A percentile compares a stretch with the other conserved stretches of the same genome.
Conservation (phyloP, 192 early-diverging fungal genomes). For the Backusella psychrophila region DNA sequence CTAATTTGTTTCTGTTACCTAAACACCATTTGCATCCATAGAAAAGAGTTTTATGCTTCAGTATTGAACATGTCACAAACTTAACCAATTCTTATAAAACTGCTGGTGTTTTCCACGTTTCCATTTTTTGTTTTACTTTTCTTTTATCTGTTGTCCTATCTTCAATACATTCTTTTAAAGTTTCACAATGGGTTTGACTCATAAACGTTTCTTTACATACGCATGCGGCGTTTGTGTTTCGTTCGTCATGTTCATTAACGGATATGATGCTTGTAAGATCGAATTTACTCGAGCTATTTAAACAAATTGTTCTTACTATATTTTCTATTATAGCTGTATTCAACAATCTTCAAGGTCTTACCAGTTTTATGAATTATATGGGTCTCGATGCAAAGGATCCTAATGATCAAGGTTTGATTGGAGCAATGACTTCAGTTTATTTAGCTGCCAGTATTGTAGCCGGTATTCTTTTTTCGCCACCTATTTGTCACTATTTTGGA, state of each 20-base stretch:
- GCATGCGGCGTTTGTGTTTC: conserved; percentile 6
- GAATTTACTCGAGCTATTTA: not conserved
- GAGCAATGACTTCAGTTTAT: conserved; percentile 19
- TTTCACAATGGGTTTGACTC: conserved; percentile 1
- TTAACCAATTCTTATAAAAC: not conserved
- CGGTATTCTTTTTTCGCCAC: conserved; percentile 18
- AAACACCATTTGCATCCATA: conserved; percentile 1
- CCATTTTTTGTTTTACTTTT: not conserved
- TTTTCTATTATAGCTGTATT: conserved; percentile 18
- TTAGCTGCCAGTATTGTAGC: conserved; percentile 18
- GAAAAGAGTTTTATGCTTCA: not conserved
- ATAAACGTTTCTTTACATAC: conserved; percentile 14
- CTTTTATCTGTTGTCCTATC: not conserved
- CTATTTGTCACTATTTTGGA: conserved; percentile 21
- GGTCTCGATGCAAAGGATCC: conserved; percentile 4
- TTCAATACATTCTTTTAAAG: conserved; percentile 1
- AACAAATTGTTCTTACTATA: not conserved
- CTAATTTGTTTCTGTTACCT: not conserved
- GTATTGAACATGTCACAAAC: conserved; percentile 4
- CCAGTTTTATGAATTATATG: conserved; percentile 4
- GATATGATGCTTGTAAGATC: conserved; percentile 25
- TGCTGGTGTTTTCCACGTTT: conserved; percentile 3
- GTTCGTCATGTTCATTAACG: conserved; percentile 28
- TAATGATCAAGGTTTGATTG: conserved; percentile 5
- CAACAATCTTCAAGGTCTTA: conserved; percentile 20